These are phyloP conservation scores for Ceratobasidium sp. DNA, from an alignment of 1,284 basidiomycete genomes.

Conservation along the genomic window DNA sequence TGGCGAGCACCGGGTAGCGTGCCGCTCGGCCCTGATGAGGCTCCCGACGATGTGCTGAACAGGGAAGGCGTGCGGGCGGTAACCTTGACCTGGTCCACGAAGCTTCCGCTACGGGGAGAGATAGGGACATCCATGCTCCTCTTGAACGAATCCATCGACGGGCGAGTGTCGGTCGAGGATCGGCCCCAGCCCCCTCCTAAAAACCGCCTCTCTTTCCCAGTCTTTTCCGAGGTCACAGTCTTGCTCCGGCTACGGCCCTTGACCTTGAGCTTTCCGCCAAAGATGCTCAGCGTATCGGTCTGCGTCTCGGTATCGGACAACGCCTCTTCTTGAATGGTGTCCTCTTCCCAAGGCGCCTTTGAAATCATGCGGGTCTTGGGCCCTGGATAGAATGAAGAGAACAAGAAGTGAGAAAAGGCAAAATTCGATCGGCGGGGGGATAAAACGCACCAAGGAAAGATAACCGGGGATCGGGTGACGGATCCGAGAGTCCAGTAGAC, in stretches of 20 bases:
- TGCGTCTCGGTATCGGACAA: conserved; percentile 35
- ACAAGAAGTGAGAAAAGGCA: conserved; percentile 3
- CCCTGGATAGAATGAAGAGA: conserved; percentile 18
- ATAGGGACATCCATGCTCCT: conserved; percentile 39
- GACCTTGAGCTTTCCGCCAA: conserved; percentile 37
- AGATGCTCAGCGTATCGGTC: conserved; percentile 32
- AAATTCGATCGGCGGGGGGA: neutral
- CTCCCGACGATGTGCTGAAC: conserved; percentile 36
- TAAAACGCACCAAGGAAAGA: conserved; percentile 37
- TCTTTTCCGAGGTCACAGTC: conserved; percentile 25
- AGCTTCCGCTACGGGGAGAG: conserved; percentile 32
- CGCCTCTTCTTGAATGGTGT: conserved; percentile 28
- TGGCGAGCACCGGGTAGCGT: neutral
- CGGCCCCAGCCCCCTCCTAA: conserved; percentile 39
- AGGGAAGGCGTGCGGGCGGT: conserved; percentile 28
- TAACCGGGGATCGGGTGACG: conserved; percentile 10
- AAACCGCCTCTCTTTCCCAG: conserved; percentile 26
- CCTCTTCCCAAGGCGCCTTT: conserved; percentile 47
- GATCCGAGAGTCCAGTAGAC: conserved; percentile 22
- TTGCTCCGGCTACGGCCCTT: conserved; percentile 31
- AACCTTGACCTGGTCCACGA: neutral
- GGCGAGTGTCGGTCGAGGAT: conserved; percentile 37
- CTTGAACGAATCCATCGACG: conserved; percentile 38
- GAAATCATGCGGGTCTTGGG: conserved; percentile 47
- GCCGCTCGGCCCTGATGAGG: conserved; percentile 27